Evolutionary conservation across 768 basidiomycete genomes (phyloP).

Genomic region (Dacryopinax spathularia): DNA sequence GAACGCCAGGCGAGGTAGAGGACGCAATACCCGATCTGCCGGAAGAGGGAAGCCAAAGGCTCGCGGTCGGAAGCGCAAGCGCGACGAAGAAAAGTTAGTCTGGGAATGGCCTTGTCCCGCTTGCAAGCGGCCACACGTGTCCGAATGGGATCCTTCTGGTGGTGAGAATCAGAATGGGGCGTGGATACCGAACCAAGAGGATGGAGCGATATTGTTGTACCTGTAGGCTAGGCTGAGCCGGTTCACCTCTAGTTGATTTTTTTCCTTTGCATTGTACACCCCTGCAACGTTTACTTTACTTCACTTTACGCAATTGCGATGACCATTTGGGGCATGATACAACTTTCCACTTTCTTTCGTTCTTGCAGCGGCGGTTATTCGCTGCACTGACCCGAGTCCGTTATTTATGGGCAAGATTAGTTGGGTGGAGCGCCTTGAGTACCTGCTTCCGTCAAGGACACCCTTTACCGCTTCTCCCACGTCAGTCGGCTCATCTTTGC

Average conservation of each 20-base stretch:
- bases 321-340: no score
- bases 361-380: no score
- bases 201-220: not conserved
- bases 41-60: not conserved
- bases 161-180: not conserved
- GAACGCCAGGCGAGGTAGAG: not conserved
- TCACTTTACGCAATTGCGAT: no score
- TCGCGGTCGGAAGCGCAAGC: not conserved
- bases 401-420: not conserved
- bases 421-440: not conserved
- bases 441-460: not conserved
- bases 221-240: not conserved
- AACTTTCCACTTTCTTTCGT: no score
- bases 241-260: not conserved
- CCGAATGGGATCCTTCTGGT: not conserved
- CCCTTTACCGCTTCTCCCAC: not conserved
- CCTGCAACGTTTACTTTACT: not conserved
- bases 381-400: no score
- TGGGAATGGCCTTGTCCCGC: not conserved
- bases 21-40: not conserved
- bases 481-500: not conserved
- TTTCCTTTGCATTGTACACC: not conserved
- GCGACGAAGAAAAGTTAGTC: not conserved
- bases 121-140: not conserved
- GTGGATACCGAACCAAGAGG: not conserved